These are phyloP conservation scores for Trichophaea hybrida DNA, from an alignment of 2,329 filamentous ascomycete genomes.

Conservation along the genomic window DNA sequence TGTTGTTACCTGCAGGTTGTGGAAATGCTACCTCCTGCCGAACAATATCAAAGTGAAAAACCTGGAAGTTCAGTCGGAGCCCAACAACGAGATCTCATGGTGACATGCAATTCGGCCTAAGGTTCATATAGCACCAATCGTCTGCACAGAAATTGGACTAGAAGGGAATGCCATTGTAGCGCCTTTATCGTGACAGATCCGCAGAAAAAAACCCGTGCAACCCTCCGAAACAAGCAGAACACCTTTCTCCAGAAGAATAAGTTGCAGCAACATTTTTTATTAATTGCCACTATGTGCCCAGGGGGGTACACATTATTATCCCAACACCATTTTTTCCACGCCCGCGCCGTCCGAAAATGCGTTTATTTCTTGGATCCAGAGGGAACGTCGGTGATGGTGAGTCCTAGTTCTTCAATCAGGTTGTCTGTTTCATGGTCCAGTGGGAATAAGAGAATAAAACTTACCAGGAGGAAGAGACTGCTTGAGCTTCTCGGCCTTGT, in stretches of 20 bases:
- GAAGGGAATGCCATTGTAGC: slow-evolving; percentile 2
- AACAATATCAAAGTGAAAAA: too few species aligned
- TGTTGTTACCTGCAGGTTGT: too few species aligned
- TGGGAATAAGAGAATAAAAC: slow-evolving; percentile 30
- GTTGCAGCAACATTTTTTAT: neutral
- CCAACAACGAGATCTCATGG: too few species aligned
- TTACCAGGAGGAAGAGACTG: slow-evolving; percentile 94
- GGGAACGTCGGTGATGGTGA: slow-evolving; percentile 45
- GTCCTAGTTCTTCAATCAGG: slow-evolving; percentile 34
- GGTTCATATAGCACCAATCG: too few species aligned
- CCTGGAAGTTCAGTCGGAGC: too few species aligned
- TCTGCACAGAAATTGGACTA: neutral
- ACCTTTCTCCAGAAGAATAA: neutral
- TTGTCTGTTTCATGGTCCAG: slow-evolving; percentile 25
- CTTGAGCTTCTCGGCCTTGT: slow-evolving; percentile 99
- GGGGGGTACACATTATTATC: neutral
- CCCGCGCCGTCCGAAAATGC: neutral
- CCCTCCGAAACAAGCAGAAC: neutral
- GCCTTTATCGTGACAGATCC: neutral
- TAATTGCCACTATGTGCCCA: neutral
- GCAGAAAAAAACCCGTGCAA: neutral
- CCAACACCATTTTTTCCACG: neutral
- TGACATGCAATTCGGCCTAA: too few species aligned
- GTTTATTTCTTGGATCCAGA: slow-evolving; percentile 42
- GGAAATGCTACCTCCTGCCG: too few species aligned